Evolutionary conservation across 2,329 filamentous ascomycete genomes (phyloP), one percentile per base, ranked within the genome.

Genomic region (Nigrospora osmanthi): DNA sequence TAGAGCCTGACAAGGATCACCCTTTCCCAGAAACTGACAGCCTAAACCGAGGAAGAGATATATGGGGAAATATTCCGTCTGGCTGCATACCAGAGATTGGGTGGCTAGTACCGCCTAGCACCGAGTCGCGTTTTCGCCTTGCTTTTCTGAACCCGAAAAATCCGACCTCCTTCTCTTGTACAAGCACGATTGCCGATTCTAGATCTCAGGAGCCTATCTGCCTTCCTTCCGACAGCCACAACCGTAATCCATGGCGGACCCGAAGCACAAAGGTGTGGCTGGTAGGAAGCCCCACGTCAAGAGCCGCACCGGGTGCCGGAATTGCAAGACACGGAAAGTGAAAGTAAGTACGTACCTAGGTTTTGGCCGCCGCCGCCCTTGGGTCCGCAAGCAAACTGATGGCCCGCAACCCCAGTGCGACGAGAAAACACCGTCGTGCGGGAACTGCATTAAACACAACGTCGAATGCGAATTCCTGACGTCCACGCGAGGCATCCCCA

Each of bases 281-380:
- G n/a, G 23, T 11, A 43, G 40, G 34, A 42, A 39, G 30, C 38
- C 17, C 10, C 40, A 47, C 28, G 3, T 23, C 13, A 47, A 47
- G 32, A 40, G 37, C 41, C 32, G 41, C 32, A 41, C 9, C 16
- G 44, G 50, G 3, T 50, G 49, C 33, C 45, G 42, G 30, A 53
- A 31, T 13, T 53, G 51, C 45, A 53, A 53, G 40, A 17, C 40
- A 14, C n/a, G 51, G 41, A 51, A 49, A 32, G 50, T 53, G 11
- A 52, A 52, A 40, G 49, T 48, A n/a, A n/a, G n/a, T n/a, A n/a
- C n/a, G n/a, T n/a, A n/a, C n/a, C n/a, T n/a, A 10, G 32, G 33
- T 41, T 11, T 5, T 11, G 15, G 15, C 15, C 11, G 17, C 15
- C 19, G 33, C 9, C 15, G 42, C 33, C 16, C 31, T n/a, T 16